Percentiles rank a stretch among this genome's conserved stretches.
These are phyloP conservation scores for Chlamydomonas incerta DNA, from an alignment of 139 green algal genomes.

Conservation along the genomic window DNA sequence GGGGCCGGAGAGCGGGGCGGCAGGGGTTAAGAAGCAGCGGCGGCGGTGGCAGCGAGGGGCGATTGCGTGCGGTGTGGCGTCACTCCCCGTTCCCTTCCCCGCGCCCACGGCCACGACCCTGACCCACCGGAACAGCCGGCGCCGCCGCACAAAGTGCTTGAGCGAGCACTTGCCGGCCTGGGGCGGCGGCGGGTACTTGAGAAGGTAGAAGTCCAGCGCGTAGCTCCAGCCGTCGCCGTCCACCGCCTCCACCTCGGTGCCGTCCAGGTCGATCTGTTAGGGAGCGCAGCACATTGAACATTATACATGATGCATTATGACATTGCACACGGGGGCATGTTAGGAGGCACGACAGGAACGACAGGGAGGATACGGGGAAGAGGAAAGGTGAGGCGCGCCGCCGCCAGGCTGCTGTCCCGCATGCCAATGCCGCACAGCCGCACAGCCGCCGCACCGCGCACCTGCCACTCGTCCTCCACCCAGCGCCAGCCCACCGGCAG, in stretches of 20 bases:
- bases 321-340: no score
- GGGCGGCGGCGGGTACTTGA: slow-evolving; percentile 41
- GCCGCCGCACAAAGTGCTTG: slow-evolving; percentile 57
- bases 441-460: not conserved
- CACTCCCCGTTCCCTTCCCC: no score
- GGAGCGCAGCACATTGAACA: no score
- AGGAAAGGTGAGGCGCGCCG: no score
- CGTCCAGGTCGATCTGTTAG: slow-evolving; percentile 71
- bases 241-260: slow-evolving; percentile 48
- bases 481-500: slow-evolving; percentile 68
- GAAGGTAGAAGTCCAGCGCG: slow-evolving; percentile 79
- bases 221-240: slow-evolving; percentile 84
- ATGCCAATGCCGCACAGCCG: not conserved
- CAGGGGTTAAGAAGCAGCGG: no score
- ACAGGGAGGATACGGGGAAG: not conserved
- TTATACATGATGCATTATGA: no score
- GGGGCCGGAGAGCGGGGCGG: no score
- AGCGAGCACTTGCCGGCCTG: slow-evolving; percentile 49
- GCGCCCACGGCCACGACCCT: no score
- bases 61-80: no score
- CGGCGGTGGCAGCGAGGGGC: no score
- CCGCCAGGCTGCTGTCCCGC: no score
- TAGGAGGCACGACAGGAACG: no score
- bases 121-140: slow-evolving; percentile 47
- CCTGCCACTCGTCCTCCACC: slow-evolving; percentile 78